Percentiles rank a stretch among this genome's conserved stretches.
phyloP scores from a whole-genome alignment of 306 rosid species.

The Trichosanthes truncata region DNA sequence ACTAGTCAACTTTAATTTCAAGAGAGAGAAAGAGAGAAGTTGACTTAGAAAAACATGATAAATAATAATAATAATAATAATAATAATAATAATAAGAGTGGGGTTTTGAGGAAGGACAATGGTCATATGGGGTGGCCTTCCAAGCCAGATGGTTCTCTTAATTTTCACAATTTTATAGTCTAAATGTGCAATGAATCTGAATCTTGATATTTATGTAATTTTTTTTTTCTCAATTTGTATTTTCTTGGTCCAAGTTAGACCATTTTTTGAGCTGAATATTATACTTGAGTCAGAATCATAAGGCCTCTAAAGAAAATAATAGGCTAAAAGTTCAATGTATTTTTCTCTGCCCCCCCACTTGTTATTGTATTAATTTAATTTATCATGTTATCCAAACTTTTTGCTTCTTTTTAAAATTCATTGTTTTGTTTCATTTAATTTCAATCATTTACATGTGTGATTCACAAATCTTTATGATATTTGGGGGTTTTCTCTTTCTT shows the following conservation, averaged over 20 bases:
- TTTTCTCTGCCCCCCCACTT: neutral
- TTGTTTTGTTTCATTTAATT: neutral
- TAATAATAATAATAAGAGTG: no score
- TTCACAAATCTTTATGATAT: neutral
- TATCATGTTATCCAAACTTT: neutral
- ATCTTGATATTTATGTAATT: neutral
- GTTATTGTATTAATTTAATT: neutral
- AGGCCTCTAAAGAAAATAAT: neutral
- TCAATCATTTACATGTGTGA: neutral
- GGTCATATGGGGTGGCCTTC: neutral
- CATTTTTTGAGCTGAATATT: neutral
- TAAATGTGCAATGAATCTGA: slow-evolving; percentile 9
- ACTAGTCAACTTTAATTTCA: neutral
- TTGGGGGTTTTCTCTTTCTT: neutral
- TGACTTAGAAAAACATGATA: neutral
- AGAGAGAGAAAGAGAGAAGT: neutral
- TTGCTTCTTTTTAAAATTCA: neutral
- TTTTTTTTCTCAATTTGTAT: neutral
- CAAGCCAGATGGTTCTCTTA: neutral
- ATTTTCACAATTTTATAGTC: neutral
- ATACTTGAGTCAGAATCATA: neutral
- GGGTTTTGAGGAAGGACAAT: neutral
- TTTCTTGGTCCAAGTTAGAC: neutral
- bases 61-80: no score
- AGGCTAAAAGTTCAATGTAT: slow-evolving; percentile 10